A percentile compares a stretch with the other conserved stretches of the same genome.
These are phyloP conservation scores for Panicum miliaceum DNA, from an alignment of 176 grass and related monocot species.

Conservation along the genomic window DNA sequence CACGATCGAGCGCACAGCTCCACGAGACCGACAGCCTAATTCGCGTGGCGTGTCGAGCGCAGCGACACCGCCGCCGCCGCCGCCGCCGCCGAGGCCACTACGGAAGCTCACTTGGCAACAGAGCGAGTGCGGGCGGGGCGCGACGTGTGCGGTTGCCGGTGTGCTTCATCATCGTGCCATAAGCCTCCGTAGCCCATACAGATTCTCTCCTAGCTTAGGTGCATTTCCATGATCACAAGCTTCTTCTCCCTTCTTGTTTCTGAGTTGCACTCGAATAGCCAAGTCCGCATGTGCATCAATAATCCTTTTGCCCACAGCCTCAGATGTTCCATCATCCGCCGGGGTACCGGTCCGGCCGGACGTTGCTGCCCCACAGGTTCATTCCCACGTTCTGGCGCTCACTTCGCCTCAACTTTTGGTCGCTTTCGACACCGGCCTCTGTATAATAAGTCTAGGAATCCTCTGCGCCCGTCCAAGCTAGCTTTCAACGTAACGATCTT, in stretches of 20 bases:
- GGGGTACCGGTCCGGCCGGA: background rate
- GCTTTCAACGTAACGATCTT: background rate
- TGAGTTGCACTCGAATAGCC: background rate
- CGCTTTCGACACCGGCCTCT: background rate
- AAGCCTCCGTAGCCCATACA: background rate
- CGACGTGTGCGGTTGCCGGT: too few relatives aligned
- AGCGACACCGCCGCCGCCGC: too few relatives aligned
- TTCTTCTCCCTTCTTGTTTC: background rate
- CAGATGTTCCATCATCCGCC: background rate
- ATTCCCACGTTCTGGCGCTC: conserved; percentile 31
- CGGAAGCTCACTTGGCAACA: too few relatives aligned
- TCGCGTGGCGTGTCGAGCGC: too few relatives aligned
- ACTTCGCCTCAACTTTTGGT: conserved; percentile 3
- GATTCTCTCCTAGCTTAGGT: background rate
- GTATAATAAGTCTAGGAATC: background rate
- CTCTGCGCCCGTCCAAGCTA: background rate
- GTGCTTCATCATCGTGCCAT: too few relatives aligned
- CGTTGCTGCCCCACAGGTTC: conserved; percentile 3
- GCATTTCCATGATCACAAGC: background rate
- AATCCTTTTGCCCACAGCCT: background rate
- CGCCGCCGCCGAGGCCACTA: too few relatives aligned
- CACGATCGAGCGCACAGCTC: too few relatives aligned
- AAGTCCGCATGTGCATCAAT: background rate
- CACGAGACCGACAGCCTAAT: too few relatives aligned
- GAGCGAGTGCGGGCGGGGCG: too few relatives aligned